These are phyloP conservation scores for Berberis vulgaris DNA, from an alignment of 164 flowering plant genomes.

Conservation along the genomic window DNA sequence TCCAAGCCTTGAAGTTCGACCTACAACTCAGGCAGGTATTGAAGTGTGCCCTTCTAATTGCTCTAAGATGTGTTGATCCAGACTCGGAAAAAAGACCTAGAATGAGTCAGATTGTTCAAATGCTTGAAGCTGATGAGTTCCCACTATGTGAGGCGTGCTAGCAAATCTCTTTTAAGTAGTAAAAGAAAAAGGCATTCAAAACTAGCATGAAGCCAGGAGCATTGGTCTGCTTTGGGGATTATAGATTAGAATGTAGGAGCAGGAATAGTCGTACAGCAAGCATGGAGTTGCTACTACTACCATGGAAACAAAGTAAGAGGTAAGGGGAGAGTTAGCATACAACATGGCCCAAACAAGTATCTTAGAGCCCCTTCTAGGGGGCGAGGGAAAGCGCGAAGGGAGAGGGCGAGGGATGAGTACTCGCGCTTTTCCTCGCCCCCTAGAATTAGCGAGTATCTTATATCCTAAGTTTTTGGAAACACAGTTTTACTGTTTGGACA, in stretches of 20 bases:
- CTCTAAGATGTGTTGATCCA: slow-evolving; percentile 67
- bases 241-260: slow-evolving; percentile 12
- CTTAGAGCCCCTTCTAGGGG: too few relatives aligned
- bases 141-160: slow-evolving; percentile 48
- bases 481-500: background rate
- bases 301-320: slow-evolving; percentile 22
- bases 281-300: slow-evolving; percentile 48
- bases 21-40: slow-evolving; percentile 42
- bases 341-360: background rate
- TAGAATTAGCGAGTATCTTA: too few relatives aligned
- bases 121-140: slow-evolving; percentile 69
- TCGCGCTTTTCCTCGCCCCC: too few relatives aligned
- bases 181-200: too few relatives aligned
- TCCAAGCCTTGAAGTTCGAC: slow-evolving; percentile 47
- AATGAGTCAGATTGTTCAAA: slow-evolving; percentile 63
- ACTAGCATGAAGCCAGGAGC: too few relatives aligned
- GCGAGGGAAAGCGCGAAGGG: too few relatives aligned
- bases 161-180: background rate
- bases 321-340: slow-evolving; percentile 14
- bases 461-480: background rate
- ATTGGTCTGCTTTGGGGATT: background rate
- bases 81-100: slow-evolving; percentile 61
- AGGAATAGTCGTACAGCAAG: slow-evolving; percentile 53
- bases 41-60: slow-evolving; percentile 55
- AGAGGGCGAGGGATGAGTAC: too few relatives aligned